Conservation (phyloP, 2,329 filamentous ascomycete species). For the Penicillium sp. region DNA sequence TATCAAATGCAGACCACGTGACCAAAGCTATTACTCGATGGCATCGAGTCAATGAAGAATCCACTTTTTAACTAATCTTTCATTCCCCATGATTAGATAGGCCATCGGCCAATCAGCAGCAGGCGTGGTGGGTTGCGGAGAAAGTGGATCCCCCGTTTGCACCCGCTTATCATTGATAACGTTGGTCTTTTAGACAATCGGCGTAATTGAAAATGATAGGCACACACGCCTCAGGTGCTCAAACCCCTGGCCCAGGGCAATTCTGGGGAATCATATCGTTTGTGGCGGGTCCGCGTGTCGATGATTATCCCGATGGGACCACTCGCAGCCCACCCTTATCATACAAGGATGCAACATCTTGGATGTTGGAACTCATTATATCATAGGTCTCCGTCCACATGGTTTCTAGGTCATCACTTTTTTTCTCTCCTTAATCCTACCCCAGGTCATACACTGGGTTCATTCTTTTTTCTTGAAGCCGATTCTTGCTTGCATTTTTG, state of each 20-base stretch:
- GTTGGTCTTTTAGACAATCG: slow-evolving; percentile 21
- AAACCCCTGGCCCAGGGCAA: slow-evolving; percentile 1
- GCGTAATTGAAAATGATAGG: slow-evolving; percentile 15
- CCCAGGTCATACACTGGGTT: not conserved
- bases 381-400: slow-evolving; percentile 8
- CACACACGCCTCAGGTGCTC: slow-evolving; percentile 8
- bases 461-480: not conserved
- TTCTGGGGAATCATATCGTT: slow-evolving; percentile 1
- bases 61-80: slow-evolving; percentile 1
- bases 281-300: slow-evolving; percentile 1
- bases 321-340: slow-evolving; percentile 14
- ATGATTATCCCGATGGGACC: slow-evolving; percentile 7
- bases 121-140: slow-evolving; percentile 18
- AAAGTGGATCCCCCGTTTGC: slow-evolving; percentile 15
- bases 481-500: not conserved
- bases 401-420: not conserved
- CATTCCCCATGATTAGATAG: slow-evolving; percentile 22
- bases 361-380: slow-evolving; percentile 18
- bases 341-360: slow-evolving; percentile 9
- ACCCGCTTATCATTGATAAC: slow-evolving; percentile 26
- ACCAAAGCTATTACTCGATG: slow-evolving; percentile 34
- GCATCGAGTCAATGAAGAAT: slow-evolving; percentile 32
- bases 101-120: slow-evolving; percentile 11
- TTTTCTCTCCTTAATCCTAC: not conserved
- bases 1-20: slow-evolving; percentile 8